Conservation (phyloP, 768 basidiomycete genomes). For the Trametes sanguinea region DNA sequence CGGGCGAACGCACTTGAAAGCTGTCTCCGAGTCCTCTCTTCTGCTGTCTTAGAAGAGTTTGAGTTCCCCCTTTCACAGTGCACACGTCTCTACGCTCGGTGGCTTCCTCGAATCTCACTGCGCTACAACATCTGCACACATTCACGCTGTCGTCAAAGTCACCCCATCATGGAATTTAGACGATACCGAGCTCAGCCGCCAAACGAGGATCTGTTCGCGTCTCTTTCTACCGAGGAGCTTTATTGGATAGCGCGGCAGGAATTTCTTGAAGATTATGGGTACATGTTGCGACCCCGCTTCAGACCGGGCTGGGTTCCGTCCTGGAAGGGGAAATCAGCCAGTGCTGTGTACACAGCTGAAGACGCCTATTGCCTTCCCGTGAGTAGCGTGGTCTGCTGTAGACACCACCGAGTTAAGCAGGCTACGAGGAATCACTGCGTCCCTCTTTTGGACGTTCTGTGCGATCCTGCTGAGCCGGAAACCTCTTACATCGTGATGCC, state of each 20-base stretch:
- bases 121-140: too few species aligned
- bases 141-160: too few species aligned
- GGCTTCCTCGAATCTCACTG: too few species aligned
- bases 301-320: constrained; percentile 18
- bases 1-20: too few species aligned
- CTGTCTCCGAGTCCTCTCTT: too few species aligned
- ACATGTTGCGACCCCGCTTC: constrained; percentile 25
- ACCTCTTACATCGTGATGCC: constrained; percentile 16
- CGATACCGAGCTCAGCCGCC: neutral
- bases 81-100: too few species aligned
- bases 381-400: neutral
- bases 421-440: constrained; percentile 22
- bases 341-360: neutral
- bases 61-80: too few species aligned
- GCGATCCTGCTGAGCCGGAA: neutral
- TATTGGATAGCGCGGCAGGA: constrained; percentile 4
- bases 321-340: neutral
- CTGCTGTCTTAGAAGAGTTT: too few species aligned
- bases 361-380: neutral
- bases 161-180: too few species aligned
- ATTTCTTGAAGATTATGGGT: constrained; percentile 18
- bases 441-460: constrained; percentile 23
- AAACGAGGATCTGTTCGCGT: neutral
- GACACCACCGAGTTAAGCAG: too few species aligned
- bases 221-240: neutral